phyloP scores from a whole-genome alignment of 441 rosid genomes.

The Erysimum pusillum region DNA sequence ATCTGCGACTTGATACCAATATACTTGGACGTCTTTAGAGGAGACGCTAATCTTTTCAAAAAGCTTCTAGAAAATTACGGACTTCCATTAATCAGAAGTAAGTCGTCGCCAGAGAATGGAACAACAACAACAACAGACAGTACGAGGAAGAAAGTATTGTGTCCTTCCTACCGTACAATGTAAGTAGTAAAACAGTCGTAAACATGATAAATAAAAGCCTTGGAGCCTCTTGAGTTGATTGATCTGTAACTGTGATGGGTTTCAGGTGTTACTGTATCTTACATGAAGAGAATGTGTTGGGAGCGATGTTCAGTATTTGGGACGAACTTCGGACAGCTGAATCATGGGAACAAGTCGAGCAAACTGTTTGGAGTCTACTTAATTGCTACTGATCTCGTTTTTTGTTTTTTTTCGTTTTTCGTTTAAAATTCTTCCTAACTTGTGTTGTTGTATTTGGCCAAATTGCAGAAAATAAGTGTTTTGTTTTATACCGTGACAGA shows the following conservation, averaged over 20 bases:
- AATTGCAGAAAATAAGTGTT: slow-evolving; percentile 5
- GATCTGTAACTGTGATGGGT: slow-evolving; percentile 20
- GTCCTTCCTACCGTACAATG: slow-evolving; percentile 90
- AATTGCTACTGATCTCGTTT: slow-evolving; percentile 55
- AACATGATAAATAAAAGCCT: neutral
- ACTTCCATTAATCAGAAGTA: slow-evolving; percentile 68
- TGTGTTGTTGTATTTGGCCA: slow-evolving; percentile 12
- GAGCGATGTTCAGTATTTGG: slow-evolving; percentile 85
- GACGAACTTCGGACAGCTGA: slow-evolving; percentile 67
- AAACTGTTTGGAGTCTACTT: slow-evolving; percentile 79
- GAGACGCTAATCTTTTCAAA: slow-evolving; percentile 72
- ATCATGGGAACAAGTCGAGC: slow-evolving; percentile 94
- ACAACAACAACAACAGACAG: slow-evolving; percentile 25
- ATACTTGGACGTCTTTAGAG: slow-evolving; percentile 85
- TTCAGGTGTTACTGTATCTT: slow-evolving; percentile 92
- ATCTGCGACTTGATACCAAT: slow-evolving; percentile 85
- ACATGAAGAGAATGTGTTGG: slow-evolving; percentile 88
- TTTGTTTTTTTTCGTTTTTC: no score
- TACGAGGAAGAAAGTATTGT: slow-evolving; percentile 52
- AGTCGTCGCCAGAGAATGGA: slow-evolving; percentile 29
- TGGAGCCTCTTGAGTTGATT: slow-evolving; percentile 3
- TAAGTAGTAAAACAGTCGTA: slow-evolving; percentile 50
- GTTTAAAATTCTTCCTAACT: neutral
- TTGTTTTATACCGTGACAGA: neutral
- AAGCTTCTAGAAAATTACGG: slow-evolving; percentile 75